A percentile compares a stretch with the other conserved stretches of the same genome.
Conservation (phyloP, 495 filamentous ascomycete species). For the Neurospora cerealis region DNA sequence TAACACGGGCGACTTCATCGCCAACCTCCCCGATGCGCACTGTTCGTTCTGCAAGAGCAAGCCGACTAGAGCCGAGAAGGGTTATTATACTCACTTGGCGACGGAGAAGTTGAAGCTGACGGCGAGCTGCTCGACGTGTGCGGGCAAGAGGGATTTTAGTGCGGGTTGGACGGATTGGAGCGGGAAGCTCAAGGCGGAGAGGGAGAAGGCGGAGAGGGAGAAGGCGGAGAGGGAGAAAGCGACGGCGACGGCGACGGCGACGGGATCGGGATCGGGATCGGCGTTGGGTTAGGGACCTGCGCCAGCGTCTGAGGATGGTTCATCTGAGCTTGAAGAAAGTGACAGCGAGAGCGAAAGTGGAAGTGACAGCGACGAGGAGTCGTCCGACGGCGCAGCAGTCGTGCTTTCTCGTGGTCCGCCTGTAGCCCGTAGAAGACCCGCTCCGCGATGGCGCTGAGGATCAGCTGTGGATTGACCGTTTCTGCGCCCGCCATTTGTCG, state of each 20-base stretch:
- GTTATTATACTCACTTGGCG: conserved; percentile 13
- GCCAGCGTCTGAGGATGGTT: background rate
- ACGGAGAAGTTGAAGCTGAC: conserved; percentile 7
- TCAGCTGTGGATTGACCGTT: background rate
- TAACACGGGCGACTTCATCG: conserved; percentile 9
- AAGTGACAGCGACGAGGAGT: background rate
- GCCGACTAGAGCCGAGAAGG: conserved; percentile 6
- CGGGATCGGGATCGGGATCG: background rate
- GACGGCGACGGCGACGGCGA: background rate
- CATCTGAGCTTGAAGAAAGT: background rate
- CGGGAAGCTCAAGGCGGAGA: background rate
- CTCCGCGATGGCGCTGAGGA: background rate
- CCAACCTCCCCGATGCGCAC: conserved; percentile 3
- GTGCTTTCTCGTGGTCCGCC: too few species aligned
- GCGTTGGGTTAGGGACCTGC: background rate
- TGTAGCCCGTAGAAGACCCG: too few species aligned
- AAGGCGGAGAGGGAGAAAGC: background rate
- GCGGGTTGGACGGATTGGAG: conserved; percentile 5
- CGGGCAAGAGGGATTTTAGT: conserved; percentile 1
- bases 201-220: background rate
- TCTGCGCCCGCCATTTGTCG: background rate
- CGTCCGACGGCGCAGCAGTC: too few species aligned
- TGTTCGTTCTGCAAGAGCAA: conserved; percentile 12
- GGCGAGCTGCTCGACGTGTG: conserved; percentile 8
- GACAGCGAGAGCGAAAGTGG: background rate